A percentile compares a stretch with the other conserved stretches of the same genome.
Conservation (phyloP, 2,329 filamentous ascomycete species). For the Talaromyces sp. region DNA sequence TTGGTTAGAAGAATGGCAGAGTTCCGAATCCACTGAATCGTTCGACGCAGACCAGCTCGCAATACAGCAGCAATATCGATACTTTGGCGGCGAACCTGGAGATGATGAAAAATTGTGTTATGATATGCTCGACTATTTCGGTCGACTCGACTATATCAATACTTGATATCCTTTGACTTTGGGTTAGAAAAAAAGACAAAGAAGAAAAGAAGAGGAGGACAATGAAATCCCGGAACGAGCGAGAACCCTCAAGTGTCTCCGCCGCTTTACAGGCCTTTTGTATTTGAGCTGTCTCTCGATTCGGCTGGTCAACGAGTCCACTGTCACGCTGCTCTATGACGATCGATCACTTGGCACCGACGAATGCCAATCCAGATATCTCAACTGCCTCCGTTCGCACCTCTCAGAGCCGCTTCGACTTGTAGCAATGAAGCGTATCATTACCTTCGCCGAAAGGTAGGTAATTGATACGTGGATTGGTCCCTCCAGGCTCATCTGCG, state of each 20-base stretch:
- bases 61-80: conserved; percentile 43
- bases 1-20: conserved; percentile 43
- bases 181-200: neutral
- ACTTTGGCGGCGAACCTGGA: conserved; percentile 47
- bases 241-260: conserved; percentile 3
- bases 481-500: conserved; percentile 35
- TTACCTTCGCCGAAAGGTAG: neutral
- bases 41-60: conserved; percentile 27
- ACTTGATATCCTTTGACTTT: conserved; percentile 4
- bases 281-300: conserved; percentile 8
- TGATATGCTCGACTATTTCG: conserved; percentile 52
- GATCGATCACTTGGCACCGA: neutral
- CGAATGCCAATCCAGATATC: conserved; percentile 1
- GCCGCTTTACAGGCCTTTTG: neutral
- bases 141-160: conserved; percentile 50
- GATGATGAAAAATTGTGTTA: conserved; percentile 47
- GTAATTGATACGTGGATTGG: conserved; percentile 35
- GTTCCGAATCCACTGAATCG: conserved; percentile 33
- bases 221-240: neutral
- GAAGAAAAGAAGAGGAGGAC: conserved; percentile 1
- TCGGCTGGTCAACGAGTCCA: conserved; percentile 6
- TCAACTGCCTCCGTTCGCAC: conserved; percentile 21
- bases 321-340: neutral
- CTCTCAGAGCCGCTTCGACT: conserved; percentile 35
- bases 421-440: conserved; percentile 44